Conservation (phyloP, 306 rosid species). For the Quercus suber region DNA sequence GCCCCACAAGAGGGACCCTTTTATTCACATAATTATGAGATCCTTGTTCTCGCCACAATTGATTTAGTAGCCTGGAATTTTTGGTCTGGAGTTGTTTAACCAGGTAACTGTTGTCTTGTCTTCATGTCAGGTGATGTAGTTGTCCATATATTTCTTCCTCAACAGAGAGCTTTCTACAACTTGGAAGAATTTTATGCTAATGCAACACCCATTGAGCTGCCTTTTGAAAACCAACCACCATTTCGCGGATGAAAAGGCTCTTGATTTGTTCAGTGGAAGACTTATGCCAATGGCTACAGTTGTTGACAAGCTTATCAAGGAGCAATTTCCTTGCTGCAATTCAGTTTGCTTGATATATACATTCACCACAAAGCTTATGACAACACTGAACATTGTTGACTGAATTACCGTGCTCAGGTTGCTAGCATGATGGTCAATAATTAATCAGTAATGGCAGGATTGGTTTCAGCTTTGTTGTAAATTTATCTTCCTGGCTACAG, state of each 20-base stretch:
- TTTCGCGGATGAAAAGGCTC: conserved; percentile 40
- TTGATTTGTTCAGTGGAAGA: not conserved
- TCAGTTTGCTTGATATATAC: too few relatives aligned
- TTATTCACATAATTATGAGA: not conserved
- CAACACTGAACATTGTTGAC: not conserved
- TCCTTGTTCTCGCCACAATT: not conserved
- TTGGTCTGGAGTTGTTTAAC: not conserved
- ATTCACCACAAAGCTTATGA: not conserved
- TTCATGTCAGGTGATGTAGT: conserved; percentile 81
- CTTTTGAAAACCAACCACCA: conserved; percentile 77
- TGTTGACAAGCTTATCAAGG: conserved; percentile 15
- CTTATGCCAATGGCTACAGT: conserved; percentile 13
- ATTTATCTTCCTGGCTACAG: too few relatives aligned
- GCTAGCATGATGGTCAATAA: not conserved
- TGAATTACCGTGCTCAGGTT: not conserved
- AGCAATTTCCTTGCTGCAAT: not conserved
- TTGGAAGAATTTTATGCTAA: conserved; percentile 90
- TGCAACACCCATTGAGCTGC: conserved; percentile 74
- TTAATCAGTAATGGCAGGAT: not conserved
- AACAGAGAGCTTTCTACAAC: conserved; percentile 80
- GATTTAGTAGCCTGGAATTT: not conserved
- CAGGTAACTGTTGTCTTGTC: conserved; percentile 9
- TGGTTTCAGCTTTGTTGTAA: too few relatives aligned
- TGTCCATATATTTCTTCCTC: conserved; percentile 90
- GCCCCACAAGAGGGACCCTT: not conserved